phyloP scores from a whole-genome alignment of 441 rosid genomes.

The Erodium chrysanthum region DNA sequence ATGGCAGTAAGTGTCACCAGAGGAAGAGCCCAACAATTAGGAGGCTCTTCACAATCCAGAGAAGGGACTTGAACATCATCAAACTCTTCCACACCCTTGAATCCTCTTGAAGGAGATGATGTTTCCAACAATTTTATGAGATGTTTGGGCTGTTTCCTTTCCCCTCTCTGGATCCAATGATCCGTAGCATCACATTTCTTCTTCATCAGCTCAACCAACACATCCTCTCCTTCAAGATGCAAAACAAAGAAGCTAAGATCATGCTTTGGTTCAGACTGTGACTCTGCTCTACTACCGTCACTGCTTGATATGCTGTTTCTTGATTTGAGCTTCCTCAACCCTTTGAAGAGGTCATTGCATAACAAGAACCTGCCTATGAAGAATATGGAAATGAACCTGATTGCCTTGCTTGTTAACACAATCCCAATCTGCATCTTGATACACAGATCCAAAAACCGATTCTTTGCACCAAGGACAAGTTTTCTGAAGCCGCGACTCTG shows the following conservation, averaged over 20 bases:
- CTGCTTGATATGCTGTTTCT: slow-evolving; percentile 18
- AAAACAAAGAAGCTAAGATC: slow-evolving; percentile 58
- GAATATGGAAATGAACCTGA: slow-evolving; percentile 43
- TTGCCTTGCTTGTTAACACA: slow-evolving; percentile 54
- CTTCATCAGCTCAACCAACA: slow-evolving; percentile 46
- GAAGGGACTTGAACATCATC: slow-evolving; percentile 38
- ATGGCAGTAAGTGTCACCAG: slow-evolving; percentile 63
- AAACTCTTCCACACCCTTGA: slow-evolving; percentile 56
- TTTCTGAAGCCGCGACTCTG: slow-evolving; percentile 38
- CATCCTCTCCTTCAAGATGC: slow-evolving; percentile 78
- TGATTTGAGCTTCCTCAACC: slow-evolving; percentile 22
- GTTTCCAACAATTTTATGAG: slow-evolving; percentile 47
- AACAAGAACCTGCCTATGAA: slow-evolving; percentile 32
- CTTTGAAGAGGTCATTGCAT: slow-evolving; percentile 21
- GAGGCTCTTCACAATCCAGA: slow-evolving; percentile 45
- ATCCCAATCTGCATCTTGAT: slow-evolving; percentile 48
- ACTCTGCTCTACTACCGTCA: slow-evolving; percentile 19
- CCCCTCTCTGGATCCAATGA: slow-evolving; percentile 45
- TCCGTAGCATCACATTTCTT: slow-evolving; percentile 52
- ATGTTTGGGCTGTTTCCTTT: slow-evolving; percentile 46
- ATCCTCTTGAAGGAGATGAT: slow-evolving; percentile 35
- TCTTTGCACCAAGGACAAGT: slow-evolving; percentile 28
- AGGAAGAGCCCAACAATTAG: slow-evolving; percentile 68
- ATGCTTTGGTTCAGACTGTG: slow-evolving; percentile 22
- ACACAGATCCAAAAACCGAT: slow-evolving; percentile 32